Evolutionary conservation across 1,284 basidiomycete genomes (phyloP), one percentile per base, ranked within the genome.

Genomic region (Trichosporon sp.): DNA sequence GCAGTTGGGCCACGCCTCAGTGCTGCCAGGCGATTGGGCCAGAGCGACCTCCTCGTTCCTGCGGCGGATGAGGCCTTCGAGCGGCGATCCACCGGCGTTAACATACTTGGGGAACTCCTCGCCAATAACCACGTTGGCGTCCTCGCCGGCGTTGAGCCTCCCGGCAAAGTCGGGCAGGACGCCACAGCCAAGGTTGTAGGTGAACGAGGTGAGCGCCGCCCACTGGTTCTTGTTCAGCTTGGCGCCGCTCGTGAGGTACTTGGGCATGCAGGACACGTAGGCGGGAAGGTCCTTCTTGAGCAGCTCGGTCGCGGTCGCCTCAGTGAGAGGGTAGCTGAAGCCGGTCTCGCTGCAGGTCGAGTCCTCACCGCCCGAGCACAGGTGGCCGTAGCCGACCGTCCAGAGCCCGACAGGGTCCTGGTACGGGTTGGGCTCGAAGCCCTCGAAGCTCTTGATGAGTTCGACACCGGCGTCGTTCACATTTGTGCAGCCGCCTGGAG

Each of bases 381-480:
- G 68, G 68, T 68, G 68, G n/a, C 68, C 68, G 46, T 68, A 68
- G 6, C 68, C 68, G 59, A 68, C 63, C 10, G 68, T 68, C 32
- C 43, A 46, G 10, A 38, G 31, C 1, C 68, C 68, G 12, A 51
- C 32, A 1, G 68, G 46, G 46, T 68, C 68, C 26, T 21, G 12
- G 59, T 63, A 63, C 37, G 37, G 32, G 67, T 35, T 59, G 26
- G 54, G 5, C 26, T 48, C 40, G 65, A 63, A 70, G 40, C 65
- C 65, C 54, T 66, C 65, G 38, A 46, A 66, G 38, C 35, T n/a
- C 56, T 70, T 70, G 69, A 70, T 35, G n/a, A 66, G 65, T 4
- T 43, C 56, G 56, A 70, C 43, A 11, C 65, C 65, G 11, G 65
- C 69, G n/a, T 56, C 40, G 69, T 70, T 70, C 31, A 59, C 7